Conservation (phyloP, 306 rosid species). For the Ziziphus jujuba region DNA sequence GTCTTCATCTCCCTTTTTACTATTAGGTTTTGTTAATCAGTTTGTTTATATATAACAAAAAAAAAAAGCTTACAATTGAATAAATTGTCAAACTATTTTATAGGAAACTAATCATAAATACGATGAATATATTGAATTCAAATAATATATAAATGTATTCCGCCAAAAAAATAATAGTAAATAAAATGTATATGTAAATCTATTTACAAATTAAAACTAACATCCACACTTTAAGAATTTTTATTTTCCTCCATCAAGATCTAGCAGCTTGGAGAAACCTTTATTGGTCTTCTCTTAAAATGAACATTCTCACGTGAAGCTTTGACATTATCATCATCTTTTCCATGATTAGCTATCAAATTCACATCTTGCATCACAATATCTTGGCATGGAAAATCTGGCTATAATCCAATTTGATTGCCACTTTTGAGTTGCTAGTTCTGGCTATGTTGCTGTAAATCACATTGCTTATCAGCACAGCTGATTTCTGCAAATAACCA, state of each 20-base stretch:
- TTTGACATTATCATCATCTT: background rate
- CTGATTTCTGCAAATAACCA: conserved; percentile 36
- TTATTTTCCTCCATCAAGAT: too few relatives aligned
- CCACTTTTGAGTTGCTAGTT: conserved; percentile 73
- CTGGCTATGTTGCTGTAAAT: conserved; percentile 58
- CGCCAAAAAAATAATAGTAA: too few relatives aligned
- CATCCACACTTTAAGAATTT: background rate
- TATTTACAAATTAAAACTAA: too few relatives aligned
- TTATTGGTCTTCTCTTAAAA: conserved; percentile 23
- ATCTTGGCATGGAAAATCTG: conserved; percentile 40
- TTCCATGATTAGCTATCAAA: conserved; percentile 11
- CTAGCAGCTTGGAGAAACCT: conserved; percentile 52
- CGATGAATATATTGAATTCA: too few relatives aligned
- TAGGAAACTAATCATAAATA: too few relatives aligned
- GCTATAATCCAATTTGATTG: conserved; percentile 65
- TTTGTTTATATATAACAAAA: too few relatives aligned
- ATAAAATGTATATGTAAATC: too few relatives aligned
- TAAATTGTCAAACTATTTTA: too few relatives aligned
- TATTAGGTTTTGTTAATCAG: too few relatives aligned
- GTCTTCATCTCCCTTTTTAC: too few relatives aligned
- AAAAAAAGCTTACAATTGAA: too few relatives aligned
- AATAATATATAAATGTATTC: too few relatives aligned
- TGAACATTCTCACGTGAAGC: conserved; percentile 59
- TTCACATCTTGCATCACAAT: conserved; percentile 45
- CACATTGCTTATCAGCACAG: conserved; percentile 60